Evolutionary conservation across 306 rosid genomes (phyloP), one percentile per base, ranked within the genome.

Genomic region (Inga laurina): DNA sequence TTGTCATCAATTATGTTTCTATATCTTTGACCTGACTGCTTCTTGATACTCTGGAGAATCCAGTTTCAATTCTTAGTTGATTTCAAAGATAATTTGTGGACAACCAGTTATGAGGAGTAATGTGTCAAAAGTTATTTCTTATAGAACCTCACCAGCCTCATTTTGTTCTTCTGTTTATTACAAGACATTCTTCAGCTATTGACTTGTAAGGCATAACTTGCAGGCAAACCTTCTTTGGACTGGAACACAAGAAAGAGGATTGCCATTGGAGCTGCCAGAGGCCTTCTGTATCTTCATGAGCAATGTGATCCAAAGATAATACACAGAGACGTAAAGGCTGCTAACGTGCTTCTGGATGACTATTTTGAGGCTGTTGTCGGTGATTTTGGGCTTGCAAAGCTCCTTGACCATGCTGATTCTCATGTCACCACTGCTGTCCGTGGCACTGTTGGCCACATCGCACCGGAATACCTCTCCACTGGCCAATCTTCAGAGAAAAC

Each of bases 391-490:
- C 92, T 91, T 39, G 95, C 95, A 27, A 91, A 91, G 86, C 95
- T 91, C 67, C 93, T 91, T 51, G 95, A 91, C 79, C 93, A 90
- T 73, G 91, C 85, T 15, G 95, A 90, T 64, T 90, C 95, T 34
- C 95, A 91, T 76, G 95, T 91, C 76, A 91, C 95, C 18, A 91
- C 95, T 71, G 95, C 93, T 37, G 95, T 91, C 39, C 95, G 95
- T 69, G 95, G 95, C 76, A 91, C 95, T 4, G 92, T 91, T 4
- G 95, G 95, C 34, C 95, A 91, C 81, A 91, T 91, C 65, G 95
- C 95, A 24, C 95, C 95, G 0, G 95, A 91, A 68, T 91, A 91
- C 81, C 95, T 91, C 78, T 91, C 93, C n/a, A 91, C 95, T 10
- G 95, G 95, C 62, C 93, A 91, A 78, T 91, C 95, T 44, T 91